Percentiles rank a stretch among this genome's conserved stretches.
Evolutionary conservation across 2,329 filamentous ascomycete genomes (phyloP).

Genomic region (Botrytis porri): DNA sequence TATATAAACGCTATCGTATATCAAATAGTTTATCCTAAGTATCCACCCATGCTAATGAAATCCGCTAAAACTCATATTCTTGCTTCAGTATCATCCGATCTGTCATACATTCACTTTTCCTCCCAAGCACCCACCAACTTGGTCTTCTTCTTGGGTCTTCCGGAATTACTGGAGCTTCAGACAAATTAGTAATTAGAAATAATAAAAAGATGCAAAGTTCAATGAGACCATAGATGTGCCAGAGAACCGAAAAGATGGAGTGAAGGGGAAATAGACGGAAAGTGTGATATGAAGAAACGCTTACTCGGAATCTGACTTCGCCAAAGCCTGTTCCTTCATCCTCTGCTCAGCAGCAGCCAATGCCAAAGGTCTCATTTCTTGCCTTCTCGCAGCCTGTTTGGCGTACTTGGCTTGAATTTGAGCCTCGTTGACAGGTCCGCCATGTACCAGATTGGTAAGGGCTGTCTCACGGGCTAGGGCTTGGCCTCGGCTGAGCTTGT

Average conservation of each 20-base stretch:
- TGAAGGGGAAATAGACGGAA: no score
- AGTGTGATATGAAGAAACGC: neutral
- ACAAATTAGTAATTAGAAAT: neutral
- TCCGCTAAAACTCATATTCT: neutral
- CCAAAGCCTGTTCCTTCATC: constrained; percentile 1
- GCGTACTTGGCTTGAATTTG: constrained; percentile 20
- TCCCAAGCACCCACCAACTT: neutral
- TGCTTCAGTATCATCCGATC: no score
- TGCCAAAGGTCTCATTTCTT: constrained; percentile 23
- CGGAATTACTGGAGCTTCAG: neutral
- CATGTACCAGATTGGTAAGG: constrained; percentile 26
- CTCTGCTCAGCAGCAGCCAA: constrained; percentile 25
- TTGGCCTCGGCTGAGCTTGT: neutral
- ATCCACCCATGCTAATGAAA: neutral
- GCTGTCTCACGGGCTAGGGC: neutral
- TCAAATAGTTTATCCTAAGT: neutral
- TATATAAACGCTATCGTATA: neutral
- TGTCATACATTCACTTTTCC: neutral
- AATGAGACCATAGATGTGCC: no score
- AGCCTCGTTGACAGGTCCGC: constrained; percentile 25
- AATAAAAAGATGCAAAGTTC: neutral
- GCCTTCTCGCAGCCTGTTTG: constrained; percentile 19
- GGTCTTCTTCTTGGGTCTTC: neutral
- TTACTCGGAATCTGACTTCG: neutral
- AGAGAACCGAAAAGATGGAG: neutral